phyloP scores from a whole-genome alignment of 1,284 basidiomycete species.

The Crucibulum cyathiforme region DNA sequence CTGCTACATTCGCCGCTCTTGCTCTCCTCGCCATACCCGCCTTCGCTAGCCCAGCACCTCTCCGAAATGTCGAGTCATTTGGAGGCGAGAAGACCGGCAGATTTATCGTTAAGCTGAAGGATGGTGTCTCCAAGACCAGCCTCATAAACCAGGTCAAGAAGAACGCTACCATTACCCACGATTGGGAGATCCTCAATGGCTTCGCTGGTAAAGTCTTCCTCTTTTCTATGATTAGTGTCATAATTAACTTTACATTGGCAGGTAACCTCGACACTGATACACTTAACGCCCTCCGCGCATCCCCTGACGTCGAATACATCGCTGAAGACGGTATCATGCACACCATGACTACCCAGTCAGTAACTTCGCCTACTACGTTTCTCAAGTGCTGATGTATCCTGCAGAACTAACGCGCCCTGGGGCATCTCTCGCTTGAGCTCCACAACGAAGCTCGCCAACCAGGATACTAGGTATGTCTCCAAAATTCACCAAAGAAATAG shows the following conservation, averaged over 20 bases:
- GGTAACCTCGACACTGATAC: slow-evolving; percentile 55
- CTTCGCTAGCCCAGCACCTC: slow-evolving; percentile 1
- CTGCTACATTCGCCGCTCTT: slow-evolving; percentile 22
- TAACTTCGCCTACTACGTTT: background rate
- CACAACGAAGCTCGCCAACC: slow-evolving; percentile 11
- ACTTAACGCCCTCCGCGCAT: slow-evolving; percentile 64
- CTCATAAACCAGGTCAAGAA: slow-evolving; percentile 32
- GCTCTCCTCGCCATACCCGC: slow-evolving; percentile 14
- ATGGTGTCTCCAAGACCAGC: slow-evolving; percentile 40
- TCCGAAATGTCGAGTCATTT: slow-evolving; percentile 7
- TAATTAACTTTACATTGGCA: slow-evolving; percentile 8
- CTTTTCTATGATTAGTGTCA: background rate
- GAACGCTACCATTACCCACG: slow-evolving; percentile 37
- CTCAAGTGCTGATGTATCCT: background rate
- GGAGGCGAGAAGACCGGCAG: slow-evolving; percentile 11
- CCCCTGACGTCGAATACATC: slow-evolving; percentile 74
- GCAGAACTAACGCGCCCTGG: slow-evolving; percentile 33
- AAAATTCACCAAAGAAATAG: background rate
- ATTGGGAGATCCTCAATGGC: slow-evolving; percentile 52
- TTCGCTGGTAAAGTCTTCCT: slow-evolving; percentile 56
- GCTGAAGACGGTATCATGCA: slow-evolving; percentile 68
- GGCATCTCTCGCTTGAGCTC: slow-evolving; percentile 23
- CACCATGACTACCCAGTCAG: slow-evolving; percentile 36
- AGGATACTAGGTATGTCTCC: slow-evolving; percentile 12
- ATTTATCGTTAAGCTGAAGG: slow-evolving; percentile 66